These are phyloP conservation scores for Pyricularia pennisetigena DNA, from an alignment of 2,329 filamentous ascomycete species.

Conservation along the genomic window DNA sequence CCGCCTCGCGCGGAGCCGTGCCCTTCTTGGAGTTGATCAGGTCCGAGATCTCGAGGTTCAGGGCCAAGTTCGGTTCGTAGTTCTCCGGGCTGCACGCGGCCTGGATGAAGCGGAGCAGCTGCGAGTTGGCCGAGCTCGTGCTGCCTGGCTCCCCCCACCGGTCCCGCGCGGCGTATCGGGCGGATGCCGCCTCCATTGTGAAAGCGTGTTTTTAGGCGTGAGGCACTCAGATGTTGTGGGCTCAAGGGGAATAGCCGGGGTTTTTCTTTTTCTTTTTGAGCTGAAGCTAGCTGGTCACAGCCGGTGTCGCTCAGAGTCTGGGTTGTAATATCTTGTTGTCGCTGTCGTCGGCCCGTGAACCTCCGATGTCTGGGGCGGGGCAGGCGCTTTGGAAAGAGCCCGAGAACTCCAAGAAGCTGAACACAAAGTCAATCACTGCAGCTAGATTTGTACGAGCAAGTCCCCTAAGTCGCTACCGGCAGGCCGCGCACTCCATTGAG, in stretches of 20 bases:
- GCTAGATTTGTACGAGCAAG: neutral
- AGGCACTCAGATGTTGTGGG: neutral
- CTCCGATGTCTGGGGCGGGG: neutral
- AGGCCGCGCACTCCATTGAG: neutral
- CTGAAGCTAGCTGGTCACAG: neutral
- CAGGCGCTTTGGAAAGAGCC: neutral
- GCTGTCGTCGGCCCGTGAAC: neutral
- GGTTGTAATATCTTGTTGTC: neutral
- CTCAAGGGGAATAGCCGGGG: neutral
- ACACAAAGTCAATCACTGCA: neutral
- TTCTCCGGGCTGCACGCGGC: slow-evolving; percentile 96
- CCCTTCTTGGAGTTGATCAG: slow-evolving; percentile 97
- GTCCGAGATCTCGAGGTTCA: slow-evolving; percentile 94
- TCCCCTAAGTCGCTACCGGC: neutral
- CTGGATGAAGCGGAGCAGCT: slow-evolving; percentile 90
- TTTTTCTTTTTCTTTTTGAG: neutral
- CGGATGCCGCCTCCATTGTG: slow-evolving; percentile 85
- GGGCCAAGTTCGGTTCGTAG: slow-evolving; percentile 92
- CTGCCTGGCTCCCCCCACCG: slow-evolving; percentile 79
- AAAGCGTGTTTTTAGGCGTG: neutral
- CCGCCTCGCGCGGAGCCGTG: slow-evolving; percentile 87
- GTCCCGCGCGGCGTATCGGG: slow-evolving; percentile 89
- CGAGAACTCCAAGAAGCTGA: neutral
- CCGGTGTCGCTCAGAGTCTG: neutral
- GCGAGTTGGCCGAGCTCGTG: slow-evolving; percentile 56